Evolutionary conservation across 768 basidiomycete genomes (phyloP).

Genomic region (Jaapia argillacea): DNA sequence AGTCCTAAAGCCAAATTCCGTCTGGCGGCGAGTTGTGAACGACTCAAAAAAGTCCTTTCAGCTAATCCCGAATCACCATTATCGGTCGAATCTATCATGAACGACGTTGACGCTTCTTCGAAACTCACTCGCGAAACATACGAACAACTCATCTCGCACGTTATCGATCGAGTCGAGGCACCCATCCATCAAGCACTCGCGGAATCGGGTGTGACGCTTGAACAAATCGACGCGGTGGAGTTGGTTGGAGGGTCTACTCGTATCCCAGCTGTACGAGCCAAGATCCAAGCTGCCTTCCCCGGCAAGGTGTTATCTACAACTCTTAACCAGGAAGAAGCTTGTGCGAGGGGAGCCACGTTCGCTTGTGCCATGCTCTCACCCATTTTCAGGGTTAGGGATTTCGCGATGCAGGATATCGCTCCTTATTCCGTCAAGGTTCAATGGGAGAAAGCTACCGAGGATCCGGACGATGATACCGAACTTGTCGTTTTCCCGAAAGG

Average conservation of each 20-base stretch:
- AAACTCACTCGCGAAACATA: constrained; percentile 76
- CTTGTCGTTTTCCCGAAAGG: constrained; percentile 83
- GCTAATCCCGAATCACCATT: constrained; percentile 86
- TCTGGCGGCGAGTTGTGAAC: constrained; percentile 79
- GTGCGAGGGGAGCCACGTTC: constrained; percentile 94
- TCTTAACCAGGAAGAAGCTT: constrained; percentile 96
- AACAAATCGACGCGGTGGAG: constrained; percentile 86
- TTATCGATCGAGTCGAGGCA: constrained; percentile 66
- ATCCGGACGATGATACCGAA: constrained; percentile 85
- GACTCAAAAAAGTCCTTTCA: constrained; percentile 92
- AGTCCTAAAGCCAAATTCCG: constrained; percentile 93
- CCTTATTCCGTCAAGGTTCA: constrained; percentile 85
- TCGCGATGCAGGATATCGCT: constrained; percentile 78
- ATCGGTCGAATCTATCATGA: constrained; percentile 94
- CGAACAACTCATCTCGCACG: constrained; percentile 64
- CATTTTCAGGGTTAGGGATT: constrained; percentile 96
- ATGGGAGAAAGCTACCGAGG: constrained; percentile 68
- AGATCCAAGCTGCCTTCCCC: constrained; percentile 75
- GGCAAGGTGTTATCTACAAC: constrained; percentile 84
- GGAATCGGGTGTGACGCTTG: constrained; percentile 71
- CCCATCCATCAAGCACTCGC: constrained; percentile 74
- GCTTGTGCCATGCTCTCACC: constrained; percentile 96
- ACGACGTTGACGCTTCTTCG: constrained; percentile 87
- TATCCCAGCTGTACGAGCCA: constrained; percentile 82
- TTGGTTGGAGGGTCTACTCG: constrained; percentile 91